phyloP scores from a whole-genome alignment of 2,329 filamentous ascomycete species.

The Ciborinia camelliae region DNA sequence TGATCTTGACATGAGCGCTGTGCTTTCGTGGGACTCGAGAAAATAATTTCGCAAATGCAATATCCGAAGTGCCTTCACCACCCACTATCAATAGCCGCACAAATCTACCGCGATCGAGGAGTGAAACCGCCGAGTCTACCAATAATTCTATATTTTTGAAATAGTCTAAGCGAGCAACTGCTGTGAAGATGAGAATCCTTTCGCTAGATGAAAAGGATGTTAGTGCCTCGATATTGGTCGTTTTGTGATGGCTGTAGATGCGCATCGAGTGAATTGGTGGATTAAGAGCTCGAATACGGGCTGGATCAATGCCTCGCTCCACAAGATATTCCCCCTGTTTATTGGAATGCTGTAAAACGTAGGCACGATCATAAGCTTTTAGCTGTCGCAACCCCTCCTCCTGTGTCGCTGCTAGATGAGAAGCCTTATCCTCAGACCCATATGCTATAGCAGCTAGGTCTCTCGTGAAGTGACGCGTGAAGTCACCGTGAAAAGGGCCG shows the following conservation, averaged over 20 bases:
- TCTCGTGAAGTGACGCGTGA: slow-evolving; percentile 18
- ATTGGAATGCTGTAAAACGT: slow-evolving; percentile 23
- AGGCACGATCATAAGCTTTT: slow-evolving; percentile 19
- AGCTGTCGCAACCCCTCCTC: slow-evolving; percentile 20
- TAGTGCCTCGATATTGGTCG: background rate
- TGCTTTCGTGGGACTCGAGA: slow-evolving; percentile 18
- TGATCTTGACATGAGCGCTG: slow-evolving; percentile 20
- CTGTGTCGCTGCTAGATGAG: slow-evolving; percentile 20
- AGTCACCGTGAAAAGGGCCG: slow-evolving; percentile 23
- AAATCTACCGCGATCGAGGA: slow-evolving; percentile 13
- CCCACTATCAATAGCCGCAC: slow-evolving; percentile 22
- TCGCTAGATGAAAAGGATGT: slow-evolving; percentile 14
- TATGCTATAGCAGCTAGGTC: slow-evolving; percentile 23
- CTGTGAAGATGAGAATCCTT: slow-evolving; percentile 22
- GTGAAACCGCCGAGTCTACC: slow-evolving; percentile 20
- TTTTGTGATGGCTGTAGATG: background rate
- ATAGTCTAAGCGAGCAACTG: slow-evolving; percentile 24
- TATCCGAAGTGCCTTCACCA: slow-evolving; percentile 17
- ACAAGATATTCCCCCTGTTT: slow-evolving; percentile 24
- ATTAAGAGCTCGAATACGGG: slow-evolving; percentile 20
- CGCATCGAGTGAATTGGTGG: slow-evolving; percentile 22
- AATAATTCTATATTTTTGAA: slow-evolving; percentile 24
- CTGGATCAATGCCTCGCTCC: slow-evolving; percentile 18
- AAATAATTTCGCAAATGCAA: slow-evolving; percentile 9
- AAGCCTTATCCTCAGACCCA: slow-evolving; percentile 22